Evolutionary conservation across 2,329 filamentous ascomycete species (phyloP).

Genomic region (Fusarium buharicum): DNA sequence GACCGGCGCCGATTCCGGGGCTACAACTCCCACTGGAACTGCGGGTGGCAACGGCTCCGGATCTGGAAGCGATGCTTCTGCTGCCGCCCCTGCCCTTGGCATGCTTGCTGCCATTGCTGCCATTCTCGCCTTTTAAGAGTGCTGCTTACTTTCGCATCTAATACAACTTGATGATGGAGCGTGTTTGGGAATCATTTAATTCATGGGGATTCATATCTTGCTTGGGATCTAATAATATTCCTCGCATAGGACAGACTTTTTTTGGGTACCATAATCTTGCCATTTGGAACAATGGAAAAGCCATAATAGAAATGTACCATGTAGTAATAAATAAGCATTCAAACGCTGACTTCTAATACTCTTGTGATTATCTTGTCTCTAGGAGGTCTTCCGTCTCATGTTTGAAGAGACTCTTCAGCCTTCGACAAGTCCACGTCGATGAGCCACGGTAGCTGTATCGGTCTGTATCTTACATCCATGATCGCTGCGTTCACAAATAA

Average conservation of each 20-base stretch:
- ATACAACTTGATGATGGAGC: background rate
- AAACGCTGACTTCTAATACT: background rate
- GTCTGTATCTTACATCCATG: conserved; percentile 55
- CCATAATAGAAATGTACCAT: conserved; percentile 30
- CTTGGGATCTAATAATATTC: conserved; percentile 11
- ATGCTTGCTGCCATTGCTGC: conserved; percentile 49
- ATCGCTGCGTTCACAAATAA: conserved; percentile 70
- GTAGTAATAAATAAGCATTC: conserved; percentile 24
- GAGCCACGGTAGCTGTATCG: conserved; percentile 63
- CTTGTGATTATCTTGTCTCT: background rate
- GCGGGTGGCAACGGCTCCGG: conserved; percentile 11
- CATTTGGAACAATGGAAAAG: conserved; percentile 21
- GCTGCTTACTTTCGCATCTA: background rate
- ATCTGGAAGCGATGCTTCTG: conserved; percentile 30
- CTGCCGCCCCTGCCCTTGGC: conserved; percentile 45
- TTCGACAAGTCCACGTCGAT: conserved; percentile 59
- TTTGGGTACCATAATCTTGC: conserved; percentile 8
- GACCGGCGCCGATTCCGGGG: conserved; percentile 11
- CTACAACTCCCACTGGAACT: conserved; percentile 1
- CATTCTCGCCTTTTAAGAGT: conserved; percentile 49
- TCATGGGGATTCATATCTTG: conserved; percentile 1
- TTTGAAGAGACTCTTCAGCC: background rate
- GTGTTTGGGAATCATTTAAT: conserved; percentile 1
- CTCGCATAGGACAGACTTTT: conserved; percentile 1
- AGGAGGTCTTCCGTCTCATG: background rate